Evolutionary conservation across 2,329 filamentous ascomycete genomes (phyloP), one percentile per base, ranked within the genome.

Genomic region (Cladophialophora chaetospira): DNA sequence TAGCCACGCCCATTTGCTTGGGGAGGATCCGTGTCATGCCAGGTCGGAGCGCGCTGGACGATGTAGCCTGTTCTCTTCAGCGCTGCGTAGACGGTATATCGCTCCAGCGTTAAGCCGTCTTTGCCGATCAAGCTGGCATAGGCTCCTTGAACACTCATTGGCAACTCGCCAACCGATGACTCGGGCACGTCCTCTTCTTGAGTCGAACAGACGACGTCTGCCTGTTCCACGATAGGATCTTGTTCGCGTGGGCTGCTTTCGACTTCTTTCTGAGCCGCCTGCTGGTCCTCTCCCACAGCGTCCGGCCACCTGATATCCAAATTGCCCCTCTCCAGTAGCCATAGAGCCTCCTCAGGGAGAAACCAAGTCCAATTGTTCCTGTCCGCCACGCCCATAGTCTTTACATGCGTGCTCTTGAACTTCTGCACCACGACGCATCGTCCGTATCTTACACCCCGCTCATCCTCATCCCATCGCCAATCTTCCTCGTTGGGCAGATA

Each of bases 311-410:
- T 87, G 36, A 97, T 81, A 71, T 97, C 91, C 67, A 97, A 68
- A 44, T 84, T 91, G 0, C 93, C 94, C 66, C 94, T 79, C 76
- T 99, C 94, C 6, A 97, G 79, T 61, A 97, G 72, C 68, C 91
- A 97, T 51, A 99, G 78, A 4, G 91, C 89, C 73, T 99, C 94
- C 70, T 99, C 94, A 0, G 93, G 93, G 35, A 96, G 72, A 48
- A 99, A 70, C 92, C 92, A 97, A 36, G 92, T 75, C 61, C 82
- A 84, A 26, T 86, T 82, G 58, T 79, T 80, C 2, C 80, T 82
- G 55, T 85, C 82, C 1, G 83, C 82, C 53, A 85, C 83, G 0
- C 94, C 94, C 70, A 93, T 86, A n/a, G 84, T 87, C 67, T 85
- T 84, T 70, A 88, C 87, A 69, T 86, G 81, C n/a, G 82, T 80